Evolutionary conservation across 1,284 basidiomycete genomes (phyloP).

Genomic region (Cutaneotrichosporon sp.): DNA sequence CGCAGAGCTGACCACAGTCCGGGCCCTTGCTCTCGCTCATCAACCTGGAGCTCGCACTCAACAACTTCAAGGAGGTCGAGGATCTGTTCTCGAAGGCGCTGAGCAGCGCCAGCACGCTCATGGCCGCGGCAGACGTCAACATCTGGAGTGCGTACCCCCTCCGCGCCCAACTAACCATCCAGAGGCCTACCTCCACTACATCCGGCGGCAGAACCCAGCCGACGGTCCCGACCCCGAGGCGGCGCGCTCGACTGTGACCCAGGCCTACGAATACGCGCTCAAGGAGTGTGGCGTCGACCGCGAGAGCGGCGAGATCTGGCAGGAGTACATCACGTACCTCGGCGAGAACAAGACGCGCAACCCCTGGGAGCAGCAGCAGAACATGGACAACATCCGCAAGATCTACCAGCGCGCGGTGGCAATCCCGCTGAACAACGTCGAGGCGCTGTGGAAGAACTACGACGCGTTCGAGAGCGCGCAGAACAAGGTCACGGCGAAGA

Average conservation of each 20-base stretch:
- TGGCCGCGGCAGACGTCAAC: slow-evolving; percentile 50
- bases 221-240: slow-evolving; percentile 54
- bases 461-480: slow-evolving; percentile 89
- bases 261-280: slow-evolving; percentile 92
- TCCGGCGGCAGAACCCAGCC: slow-evolving; percentile 51
- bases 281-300: slow-evolving; percentile 78
- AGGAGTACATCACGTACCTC: slow-evolving; percentile 76
- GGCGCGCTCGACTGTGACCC: slow-evolving; percentile 72
- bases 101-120: slow-evolving; percentile 43
- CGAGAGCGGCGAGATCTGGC: slow-evolving; percentile 61
- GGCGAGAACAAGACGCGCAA: slow-evolving; percentile 72
- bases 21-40: slow-evolving; percentile 49
- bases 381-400: slow-evolving; percentile 89
- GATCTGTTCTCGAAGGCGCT: slow-evolving; percentile 48
- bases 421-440: slow-evolving; percentile 91
- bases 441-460: slow-evolving; percentile 91
- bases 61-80: slow-evolving; percentile 51
- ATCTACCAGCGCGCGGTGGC: slow-evolving; percentile 92
- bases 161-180: slow-evolving; percentile 1
- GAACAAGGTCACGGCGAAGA: slow-evolving; percentile 95
- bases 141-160: slow-evolving; percentile 50
- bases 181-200: slow-evolving; percentile 55
- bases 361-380: slow-evolving; percentile 94
- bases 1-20: slow-evolving; percentile 25
- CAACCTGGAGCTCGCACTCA: slow-evolving; percentile 52